A percentile compares a stretch with the other conserved stretches of the same genome.
phyloP scores from a whole-genome alignment of 441 rosid genomes.

The Adansonia madagascariensis region DNA sequence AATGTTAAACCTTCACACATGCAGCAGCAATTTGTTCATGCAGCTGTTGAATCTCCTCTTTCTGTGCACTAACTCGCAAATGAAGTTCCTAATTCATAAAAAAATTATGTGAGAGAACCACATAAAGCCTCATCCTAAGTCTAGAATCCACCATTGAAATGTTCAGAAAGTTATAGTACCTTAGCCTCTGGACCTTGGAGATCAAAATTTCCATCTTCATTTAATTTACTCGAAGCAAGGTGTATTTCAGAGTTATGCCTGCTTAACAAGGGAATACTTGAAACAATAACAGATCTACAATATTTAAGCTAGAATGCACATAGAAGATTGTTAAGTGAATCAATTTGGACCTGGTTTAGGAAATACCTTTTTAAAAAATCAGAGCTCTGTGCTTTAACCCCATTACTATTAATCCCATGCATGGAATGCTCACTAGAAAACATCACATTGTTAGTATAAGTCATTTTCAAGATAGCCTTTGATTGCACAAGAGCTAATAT shows the following conservation, averaged over 20 bases:
- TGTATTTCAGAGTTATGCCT: slow-evolving; percentile 40
- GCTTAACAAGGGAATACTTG: slow-evolving; percentile 21
- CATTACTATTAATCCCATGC: slow-evolving; percentile 39
- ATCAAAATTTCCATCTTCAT: slow-evolving; percentile 40
- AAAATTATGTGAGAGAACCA: slow-evolving; percentile 32
- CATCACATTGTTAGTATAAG: slow-evolving; percentile 41
- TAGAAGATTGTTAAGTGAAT: not conserved
- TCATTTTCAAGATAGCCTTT: slow-evolving; percentile 33
- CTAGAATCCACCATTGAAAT: slow-evolving; percentile 17
- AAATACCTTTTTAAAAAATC: slow-evolving; percentile 51
- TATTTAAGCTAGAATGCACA: not conserved
- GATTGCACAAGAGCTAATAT: slow-evolving; percentile 21
- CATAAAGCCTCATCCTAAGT: slow-evolving; percentile 24
- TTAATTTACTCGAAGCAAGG: slow-evolving; percentile 45
- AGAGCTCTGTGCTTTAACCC: slow-evolving; percentile 39
- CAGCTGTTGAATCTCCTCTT: slow-evolving; percentile 81
- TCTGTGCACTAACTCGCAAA: slow-evolving; percentile 60
- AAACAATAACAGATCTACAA: slow-evolving; percentile 14
- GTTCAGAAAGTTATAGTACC: slow-evolving; percentile 46
- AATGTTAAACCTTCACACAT: slow-evolving; percentile 63
- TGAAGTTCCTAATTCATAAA: slow-evolving; percentile 58
- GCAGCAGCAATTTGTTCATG: slow-evolving; percentile 77
- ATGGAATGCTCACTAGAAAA: slow-evolving; percentile 46
- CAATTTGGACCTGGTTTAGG: slow-evolving; percentile 10
- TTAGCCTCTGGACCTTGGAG: slow-evolving; percentile 65